Conservation (phyloP, 192 early-diverging fungal species). For the Umbelopsis isabellina region DNA sequence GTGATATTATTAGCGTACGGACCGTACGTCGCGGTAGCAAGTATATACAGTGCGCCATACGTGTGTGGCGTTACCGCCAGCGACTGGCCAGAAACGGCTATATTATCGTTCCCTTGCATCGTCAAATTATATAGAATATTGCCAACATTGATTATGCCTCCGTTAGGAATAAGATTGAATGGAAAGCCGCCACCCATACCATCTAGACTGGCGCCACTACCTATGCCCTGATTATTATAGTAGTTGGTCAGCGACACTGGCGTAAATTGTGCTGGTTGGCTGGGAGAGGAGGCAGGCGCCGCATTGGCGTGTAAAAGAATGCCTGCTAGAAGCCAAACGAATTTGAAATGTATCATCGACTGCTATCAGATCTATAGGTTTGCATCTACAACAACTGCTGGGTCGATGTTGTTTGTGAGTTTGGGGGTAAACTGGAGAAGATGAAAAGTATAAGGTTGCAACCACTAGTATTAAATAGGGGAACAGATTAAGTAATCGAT, state of each 20-base stretch:
- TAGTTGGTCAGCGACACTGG: background rate
- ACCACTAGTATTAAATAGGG: too few species aligned
- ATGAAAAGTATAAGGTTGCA: too few species aligned
- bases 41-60: conserved; percentile 22
- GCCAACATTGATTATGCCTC: background rate
- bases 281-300: background rate
- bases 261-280: background rate
- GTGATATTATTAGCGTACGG: background rate
- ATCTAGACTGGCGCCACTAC: background rate
- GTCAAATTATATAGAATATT: background rate
- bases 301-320: too few species aligned
- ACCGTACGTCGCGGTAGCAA: conserved; percentile 21
- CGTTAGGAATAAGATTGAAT: background rate
- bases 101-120: conserved; percentile 9
- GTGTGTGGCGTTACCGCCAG: background rate
- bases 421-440: too few species aligned
- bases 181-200: background rate
- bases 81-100: conserved; percentile 5
- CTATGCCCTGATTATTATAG: background rate
- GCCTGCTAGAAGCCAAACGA: too few species aligned
- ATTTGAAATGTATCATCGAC: too few species aligned
- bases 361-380: too few species aligned
- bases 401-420: too few species aligned
- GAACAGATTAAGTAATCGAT: too few species aligned
- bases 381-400: too few species aligned